These are phyloP conservation scores for Aureobasidium zeae DNA, from an alignment of 2,329 filamentous ascomycete genomes.

Conservation along the genomic window DNA sequence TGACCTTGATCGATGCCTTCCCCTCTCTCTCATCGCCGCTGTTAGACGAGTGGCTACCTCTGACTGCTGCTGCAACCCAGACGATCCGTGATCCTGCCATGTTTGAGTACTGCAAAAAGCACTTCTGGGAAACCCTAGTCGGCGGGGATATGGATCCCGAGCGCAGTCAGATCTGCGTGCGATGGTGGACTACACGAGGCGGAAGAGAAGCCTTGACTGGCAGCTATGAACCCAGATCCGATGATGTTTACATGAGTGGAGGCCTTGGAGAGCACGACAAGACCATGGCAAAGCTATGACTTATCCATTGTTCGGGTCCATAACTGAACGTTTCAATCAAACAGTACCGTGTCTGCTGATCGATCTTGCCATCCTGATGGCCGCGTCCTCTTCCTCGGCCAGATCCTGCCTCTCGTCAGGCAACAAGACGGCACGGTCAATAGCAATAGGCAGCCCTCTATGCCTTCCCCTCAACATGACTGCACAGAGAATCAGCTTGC, in stretches of 20 bases:
- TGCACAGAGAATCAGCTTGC: constrained; percentile 46
- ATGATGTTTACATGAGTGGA: constrained; percentile 44
- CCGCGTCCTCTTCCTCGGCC: constrained; percentile 32
- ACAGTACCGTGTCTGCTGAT: constrained; percentile 8
- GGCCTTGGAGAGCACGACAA: constrained; percentile 32
- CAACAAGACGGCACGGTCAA: constrained; percentile 40
- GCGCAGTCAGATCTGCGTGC: constrained; percentile 65
- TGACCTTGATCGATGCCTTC: constrained; percentile 71
- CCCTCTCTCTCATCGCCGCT: constrained; percentile 61
- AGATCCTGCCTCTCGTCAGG: constrained; percentile 27
- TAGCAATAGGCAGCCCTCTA: constrained; percentile 45
- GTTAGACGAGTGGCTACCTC: constrained; percentile 71
- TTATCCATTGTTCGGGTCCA: too few relatives aligned
- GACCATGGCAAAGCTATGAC: constrained; percentile 9
- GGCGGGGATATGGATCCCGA: constrained; percentile 85
- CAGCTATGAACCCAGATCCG: constrained; percentile 30
- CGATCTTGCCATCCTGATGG: constrained; percentile 20
- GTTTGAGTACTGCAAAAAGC: constrained; percentile 54
- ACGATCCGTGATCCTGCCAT: constrained; percentile 52
- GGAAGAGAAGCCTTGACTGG: constrained; percentile 49
- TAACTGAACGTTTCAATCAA: too few relatives aligned
- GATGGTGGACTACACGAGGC: constrained; percentile 71
- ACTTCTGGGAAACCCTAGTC: constrained; percentile 72
- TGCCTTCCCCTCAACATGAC: constrained; percentile 50
- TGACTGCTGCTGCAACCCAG: constrained; percentile 59